Base-by-base conservation (phyloP, 176 grass and related monocot genomes). In the Juncus inflexus region DNA sequence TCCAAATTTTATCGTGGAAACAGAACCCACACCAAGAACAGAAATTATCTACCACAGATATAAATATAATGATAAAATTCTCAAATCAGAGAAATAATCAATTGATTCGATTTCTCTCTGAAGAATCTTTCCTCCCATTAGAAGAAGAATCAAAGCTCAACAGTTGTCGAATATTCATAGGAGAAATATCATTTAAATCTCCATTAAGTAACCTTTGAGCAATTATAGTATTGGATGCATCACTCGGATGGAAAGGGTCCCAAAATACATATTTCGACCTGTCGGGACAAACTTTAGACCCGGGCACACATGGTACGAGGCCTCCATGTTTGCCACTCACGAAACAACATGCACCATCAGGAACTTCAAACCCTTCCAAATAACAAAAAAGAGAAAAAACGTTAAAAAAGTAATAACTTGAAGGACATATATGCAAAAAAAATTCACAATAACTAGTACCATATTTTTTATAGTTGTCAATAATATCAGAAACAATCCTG, bases 251-350 rank as follows among this genome's bases (percentile, higher is more conserved):
- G 79, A 84, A 86, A 1, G 90, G 79, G 58, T 95, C 90, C 90
- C 90, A 95, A 78, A 95, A 95, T 7, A 90, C 76, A 65, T 90
- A 86, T 77, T 90, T 95, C 14, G 90, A 86, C 70, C 90, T 86
- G 55, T 95, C 83, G 10, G 4, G 52, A 64, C 86, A 95, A 66
- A 81, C 81, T 9, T 0, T 55, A 35, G 83, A 78, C 37, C 77
- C 61, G 35, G 86, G 86, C 10, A 85, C 90, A 55, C 90, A 95
- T 19, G 90, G 90, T 43, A 69, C 3, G 62, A 95, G 59, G 55
- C 90, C 90, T 9, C 86, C 90, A 61, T 83, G 83, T 42, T 84
- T 56, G 7, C 86, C 90, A 38, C 61, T 35, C 8, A 52, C 69
- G 62, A 50, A 83, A 63, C 90, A 90, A 70, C 90, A 95, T 42